phyloP scores from a whole-genome alignment of 352 stramenopile genomes.

The Phytophthora sansomeana region DNA sequence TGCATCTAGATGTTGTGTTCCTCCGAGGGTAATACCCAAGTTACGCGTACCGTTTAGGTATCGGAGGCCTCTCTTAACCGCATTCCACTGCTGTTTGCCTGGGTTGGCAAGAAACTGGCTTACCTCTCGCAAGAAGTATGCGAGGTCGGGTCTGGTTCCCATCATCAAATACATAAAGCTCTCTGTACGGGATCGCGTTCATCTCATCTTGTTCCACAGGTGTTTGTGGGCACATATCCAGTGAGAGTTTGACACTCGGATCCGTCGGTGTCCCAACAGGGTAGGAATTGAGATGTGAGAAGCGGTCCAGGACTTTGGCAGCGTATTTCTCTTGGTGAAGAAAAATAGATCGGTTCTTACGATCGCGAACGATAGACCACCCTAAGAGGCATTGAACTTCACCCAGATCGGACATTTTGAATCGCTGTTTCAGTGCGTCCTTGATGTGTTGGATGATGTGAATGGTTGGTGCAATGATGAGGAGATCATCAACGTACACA shows the following conservation, averaged over 20 bases:
- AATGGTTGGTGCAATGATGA: conserved; percentile 22
- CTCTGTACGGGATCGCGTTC: conserved; percentile 18
- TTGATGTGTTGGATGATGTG: conserved; percentile 12
- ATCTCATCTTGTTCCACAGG: conserved; percentile 16
- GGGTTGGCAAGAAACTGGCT: conserved; percentile 31
- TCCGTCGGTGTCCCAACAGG: conserved; percentile 16
- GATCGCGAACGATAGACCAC: conserved; percentile 22
- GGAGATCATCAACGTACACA: conserved; percentile 26
- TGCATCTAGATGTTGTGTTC: not conserved
- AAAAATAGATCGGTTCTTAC: conserved; percentile 17
- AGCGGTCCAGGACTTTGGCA: conserved; percentile 30
- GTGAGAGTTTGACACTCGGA: conserved; percentile 15
- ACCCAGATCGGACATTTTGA: conserved; percentile 21
- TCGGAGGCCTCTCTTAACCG: conserved; percentile 25
- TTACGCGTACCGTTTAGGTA: conserved; percentile 25
- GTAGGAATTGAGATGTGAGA: conserved; percentile 15
- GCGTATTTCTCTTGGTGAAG: conserved; percentile 28
- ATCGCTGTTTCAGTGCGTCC: conserved; percentile 18
- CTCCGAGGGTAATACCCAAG: conserved; percentile 19
- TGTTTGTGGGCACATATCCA: conserved; percentile 13
- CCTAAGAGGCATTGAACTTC: conserved; percentile 21
- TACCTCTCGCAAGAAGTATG: conserved; percentile 24
- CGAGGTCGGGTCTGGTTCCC: conserved; percentile 19
- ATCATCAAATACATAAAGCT: conserved; percentile 30
- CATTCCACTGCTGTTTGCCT: conserved; percentile 22